phyloP scores from a whole-genome alignment of 176 grass and related monocot genomes.

The Zea luxurians region DNA sequence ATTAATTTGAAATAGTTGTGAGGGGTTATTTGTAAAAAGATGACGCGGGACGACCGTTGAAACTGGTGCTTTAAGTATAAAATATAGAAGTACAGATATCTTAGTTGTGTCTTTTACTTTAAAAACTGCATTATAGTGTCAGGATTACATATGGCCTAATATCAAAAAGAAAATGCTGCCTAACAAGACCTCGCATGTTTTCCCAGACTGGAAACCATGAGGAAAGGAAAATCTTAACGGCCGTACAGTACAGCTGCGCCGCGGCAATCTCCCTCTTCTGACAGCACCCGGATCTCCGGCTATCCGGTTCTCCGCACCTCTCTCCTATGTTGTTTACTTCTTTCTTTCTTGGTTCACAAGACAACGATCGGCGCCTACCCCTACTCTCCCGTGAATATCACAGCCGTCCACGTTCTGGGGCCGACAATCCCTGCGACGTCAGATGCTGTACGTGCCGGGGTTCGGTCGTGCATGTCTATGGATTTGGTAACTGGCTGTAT shows the following conservation, averaged over 20 bases:
- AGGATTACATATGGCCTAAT: too few species aligned
- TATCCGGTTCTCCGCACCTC: background rate
- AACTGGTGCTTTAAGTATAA: too few species aligned
- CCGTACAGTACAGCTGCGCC: slow-evolving; percentile 39
- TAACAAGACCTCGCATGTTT: too few species aligned
- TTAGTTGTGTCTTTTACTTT: too few species aligned
- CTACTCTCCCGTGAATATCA: background rate
- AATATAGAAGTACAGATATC: too few species aligned
- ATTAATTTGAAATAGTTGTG: too few species aligned
- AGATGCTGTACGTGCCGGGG: slow-evolving; percentile 19
- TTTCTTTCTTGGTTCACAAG: slow-evolving; percentile 55
- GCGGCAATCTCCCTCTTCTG: slow-evolving; percentile 2
- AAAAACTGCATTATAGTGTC: too few species aligned
- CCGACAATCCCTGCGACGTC: background rate
- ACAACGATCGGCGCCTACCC: background rate
- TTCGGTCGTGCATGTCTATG: slow-evolving; percentile 2
- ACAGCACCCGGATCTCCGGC: slow-evolving; percentile 19
- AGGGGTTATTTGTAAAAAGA: too few species aligned
- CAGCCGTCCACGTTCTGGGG: slow-evolving; percentile 14
- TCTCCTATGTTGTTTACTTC: background rate
- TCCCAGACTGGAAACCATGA: too few species aligned
- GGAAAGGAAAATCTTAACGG: background rate
- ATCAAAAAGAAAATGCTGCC: too few species aligned
- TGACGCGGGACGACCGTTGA: too few species aligned
- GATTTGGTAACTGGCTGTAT: background rate